Percentiles rank a stretch among this genome's conserved stretches.
Conservation (phyloP, 129 eudicot species). For the Escallonia rubra region DNA sequence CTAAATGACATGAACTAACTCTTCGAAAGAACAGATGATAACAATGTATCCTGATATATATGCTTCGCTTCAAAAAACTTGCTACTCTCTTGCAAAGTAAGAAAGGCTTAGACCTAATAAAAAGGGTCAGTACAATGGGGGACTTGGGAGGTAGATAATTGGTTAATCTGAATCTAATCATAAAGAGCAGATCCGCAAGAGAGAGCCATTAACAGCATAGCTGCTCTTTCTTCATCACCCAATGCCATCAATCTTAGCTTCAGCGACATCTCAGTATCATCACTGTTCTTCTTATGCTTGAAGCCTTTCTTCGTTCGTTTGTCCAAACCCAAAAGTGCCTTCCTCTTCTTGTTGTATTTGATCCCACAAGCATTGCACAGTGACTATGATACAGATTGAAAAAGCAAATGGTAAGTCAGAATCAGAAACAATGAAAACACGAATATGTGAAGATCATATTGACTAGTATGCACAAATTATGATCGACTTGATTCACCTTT, state of each 20-base stretch:
- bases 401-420: neutral
- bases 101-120: too few species aligned
- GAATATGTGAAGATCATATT: neutral
- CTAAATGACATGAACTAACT: too few species aligned
- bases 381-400: neutral
- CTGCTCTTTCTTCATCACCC: slow-evolving; percentile 13
- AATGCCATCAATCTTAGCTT: slow-evolving; percentile 10
- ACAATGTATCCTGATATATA: too few species aligned
- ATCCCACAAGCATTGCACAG: slow-evolving; percentile 20
- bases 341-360: slow-evolving; percentile 15
- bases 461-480: neutral
- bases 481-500: slow-evolving; percentile 1
- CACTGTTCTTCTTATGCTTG: neutral
- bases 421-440: slow-evolving; percentile 1
- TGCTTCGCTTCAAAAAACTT: too few species aligned
- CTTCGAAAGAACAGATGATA: too few species aligned
- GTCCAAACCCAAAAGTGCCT: slow-evolving; percentile 4
- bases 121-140: too few species aligned
- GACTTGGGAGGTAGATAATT: too few species aligned
- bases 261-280: slow-evolving; percentile 3
- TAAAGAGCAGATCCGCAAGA: neutral
- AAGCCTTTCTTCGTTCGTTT: slow-evolving; percentile 3
- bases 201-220: slow-evolving; percentile 10
- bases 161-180: neutral
- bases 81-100: too few species aligned